Conservation (phyloP, 1,139 yeast genomes). For the Ogataea hybrid region DNA sequence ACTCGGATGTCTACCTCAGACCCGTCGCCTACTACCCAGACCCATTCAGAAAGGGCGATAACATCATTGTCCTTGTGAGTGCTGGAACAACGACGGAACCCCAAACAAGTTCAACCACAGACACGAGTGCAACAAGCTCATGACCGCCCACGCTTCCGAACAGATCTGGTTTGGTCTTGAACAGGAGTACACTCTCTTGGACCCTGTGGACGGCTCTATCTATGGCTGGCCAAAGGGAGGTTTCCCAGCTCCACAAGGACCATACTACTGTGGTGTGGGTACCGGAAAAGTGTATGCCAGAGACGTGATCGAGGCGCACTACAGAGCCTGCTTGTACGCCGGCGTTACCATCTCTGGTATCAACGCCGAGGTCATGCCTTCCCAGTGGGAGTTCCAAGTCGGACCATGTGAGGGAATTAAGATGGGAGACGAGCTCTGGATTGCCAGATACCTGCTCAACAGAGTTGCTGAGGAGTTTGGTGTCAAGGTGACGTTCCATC, state of each 20-base stretch:
- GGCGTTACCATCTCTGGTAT: conserved; percentile 92
- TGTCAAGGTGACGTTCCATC: conserved; percentile 97
- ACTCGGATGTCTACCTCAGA: conserved; percentile 91
- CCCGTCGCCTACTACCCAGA: conserved; percentile 94
- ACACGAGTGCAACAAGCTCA: conserved; percentile 93
- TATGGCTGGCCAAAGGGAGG: conserved; percentile 99
- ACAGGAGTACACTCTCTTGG: conserved; percentile 97
- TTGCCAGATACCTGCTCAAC: conserved; percentile 87
- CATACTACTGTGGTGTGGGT: conserved; percentile 99
- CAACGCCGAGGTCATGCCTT: conserved; percentile 99
- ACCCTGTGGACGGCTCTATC: conserved; percentile 73
- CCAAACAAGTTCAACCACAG: conserved; percentile 98
- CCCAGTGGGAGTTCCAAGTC: conserved; percentile 99
- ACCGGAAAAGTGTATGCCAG: conserved; percentile 97
- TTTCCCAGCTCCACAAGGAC: conserved; percentile 99
- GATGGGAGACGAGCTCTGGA: conserved; percentile 98
- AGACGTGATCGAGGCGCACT: conserved; percentile 98
- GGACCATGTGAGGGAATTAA: conserved; percentile 95
- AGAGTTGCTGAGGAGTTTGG: conserved; percentile 99
- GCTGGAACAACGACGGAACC: conserved; percentile 98
- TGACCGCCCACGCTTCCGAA: conserved; percentile 87
- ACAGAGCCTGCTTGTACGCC: conserved; percentile 94
- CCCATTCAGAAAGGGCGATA: conserved; percentile 98
- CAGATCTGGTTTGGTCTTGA: conserved; percentile 97
- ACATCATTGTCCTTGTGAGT: conserved; percentile 90